Conservation (phyloP, 1,284 basidiomycete species). For the Trichosporon asahii region DNA sequence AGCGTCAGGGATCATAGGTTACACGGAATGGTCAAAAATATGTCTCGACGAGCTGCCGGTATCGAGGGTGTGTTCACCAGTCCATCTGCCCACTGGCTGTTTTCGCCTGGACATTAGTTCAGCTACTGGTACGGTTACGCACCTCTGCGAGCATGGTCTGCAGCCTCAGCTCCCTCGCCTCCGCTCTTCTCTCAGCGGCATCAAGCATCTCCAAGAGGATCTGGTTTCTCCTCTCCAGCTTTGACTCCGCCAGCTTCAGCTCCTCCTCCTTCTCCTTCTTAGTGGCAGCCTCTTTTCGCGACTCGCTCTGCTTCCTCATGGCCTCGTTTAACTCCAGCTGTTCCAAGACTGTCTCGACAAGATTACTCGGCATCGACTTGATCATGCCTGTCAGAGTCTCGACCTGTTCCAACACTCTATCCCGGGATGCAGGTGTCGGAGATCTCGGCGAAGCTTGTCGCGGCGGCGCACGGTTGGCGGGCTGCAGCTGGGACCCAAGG, state of each 20-base stretch:
- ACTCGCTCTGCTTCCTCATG: not conserved
- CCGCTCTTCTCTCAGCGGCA: conserved; percentile 17
- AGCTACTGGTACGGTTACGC: not conserved
- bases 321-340: conserved; percentile 1
- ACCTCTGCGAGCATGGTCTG: conserved; percentile 25
- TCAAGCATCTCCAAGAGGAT: conserved; percentile 20
- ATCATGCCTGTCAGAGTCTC: conserved; percentile 8
- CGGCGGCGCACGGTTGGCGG: not conserved
- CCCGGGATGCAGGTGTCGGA: not conserved
- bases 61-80: conserved; percentile 12
- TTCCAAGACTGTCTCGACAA: not conserved
- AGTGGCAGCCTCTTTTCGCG: not conserved
- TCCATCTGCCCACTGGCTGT: conserved; percentile 23
- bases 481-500: not conserved
- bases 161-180: conserved; percentile 21
- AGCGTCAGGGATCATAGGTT: not conserved
- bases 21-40: not conserved
- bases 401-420: conserved; percentile 13
- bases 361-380: conserved; percentile 10
- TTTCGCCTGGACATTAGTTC: conserved; percentile 20
- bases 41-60: not conserved
- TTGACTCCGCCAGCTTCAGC: not conserved
- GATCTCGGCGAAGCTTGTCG: not conserved
- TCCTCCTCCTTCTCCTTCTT: conserved; percentile 6
- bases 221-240: conserved; percentile 11